Percentiles rank a stretch among this genome's conserved stretches.
These are phyloP conservation scores for Plasmodium yoelii DNA, from an alignment of 169 alveolate species.

Conservation along the genomic window DNA sequence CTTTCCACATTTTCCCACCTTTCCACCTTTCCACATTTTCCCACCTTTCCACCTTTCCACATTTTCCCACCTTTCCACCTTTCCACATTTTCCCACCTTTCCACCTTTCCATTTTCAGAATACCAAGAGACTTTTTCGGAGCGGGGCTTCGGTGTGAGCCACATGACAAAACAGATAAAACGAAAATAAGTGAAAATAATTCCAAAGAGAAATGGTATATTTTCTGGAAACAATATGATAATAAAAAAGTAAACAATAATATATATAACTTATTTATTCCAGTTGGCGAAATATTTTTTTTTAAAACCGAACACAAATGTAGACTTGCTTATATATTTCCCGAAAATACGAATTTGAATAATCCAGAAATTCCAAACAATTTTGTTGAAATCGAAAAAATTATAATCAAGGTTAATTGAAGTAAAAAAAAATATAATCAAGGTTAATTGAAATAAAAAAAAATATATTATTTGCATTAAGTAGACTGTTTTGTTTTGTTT, in stretches of 20 bases:
- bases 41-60: no score
- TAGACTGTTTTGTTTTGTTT: neutral
- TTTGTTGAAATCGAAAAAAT: slow-evolving; percentile 48
- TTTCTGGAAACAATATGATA: slow-evolving; percentile 64
- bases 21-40: no score
- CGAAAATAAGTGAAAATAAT: neutral
- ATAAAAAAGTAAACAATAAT: neutral
- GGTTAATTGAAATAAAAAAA: slow-evolving; percentile 27
- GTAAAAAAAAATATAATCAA: slow-evolving; percentile 49
- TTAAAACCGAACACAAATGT: slow-evolving; percentile 38
- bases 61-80: no score
- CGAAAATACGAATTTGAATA: neutral
- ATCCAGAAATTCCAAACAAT: slow-evolving; percentile 32
- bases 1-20: no score
- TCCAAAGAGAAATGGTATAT: slow-evolving; percentile 31
- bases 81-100: no score
- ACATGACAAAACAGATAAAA: neutral
- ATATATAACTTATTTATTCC: slow-evolving; percentile 10
- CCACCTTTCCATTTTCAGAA: no score
- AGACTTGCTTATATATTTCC: slow-evolving; percentile 59
- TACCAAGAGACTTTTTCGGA: slow-evolving; percentile 65
- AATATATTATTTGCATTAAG: neutral
- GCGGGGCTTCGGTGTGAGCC: slow-evolving; percentile 43
- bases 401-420: slow-evolving; percentile 53
- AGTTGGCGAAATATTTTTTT: slow-evolving; percentile 67